These are phyloP conservation scores for Trichoderma asperellum DNA, from an alignment of 2,329 filamentous ascomycete species.

Conservation along the genomic window DNA sequence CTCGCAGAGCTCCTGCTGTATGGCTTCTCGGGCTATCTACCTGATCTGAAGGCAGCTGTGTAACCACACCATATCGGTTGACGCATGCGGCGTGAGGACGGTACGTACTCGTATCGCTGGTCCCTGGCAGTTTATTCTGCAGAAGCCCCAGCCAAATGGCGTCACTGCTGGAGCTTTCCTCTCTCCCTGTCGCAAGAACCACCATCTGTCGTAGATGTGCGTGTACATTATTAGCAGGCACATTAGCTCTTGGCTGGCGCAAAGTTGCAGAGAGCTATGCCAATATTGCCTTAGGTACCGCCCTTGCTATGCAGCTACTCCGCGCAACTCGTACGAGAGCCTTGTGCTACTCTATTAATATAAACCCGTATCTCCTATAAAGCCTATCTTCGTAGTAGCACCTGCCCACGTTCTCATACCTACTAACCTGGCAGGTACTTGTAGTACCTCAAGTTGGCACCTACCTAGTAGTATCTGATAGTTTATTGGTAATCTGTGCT, in stretches of 20 bases:
- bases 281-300: not conserved
- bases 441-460: too few species aligned
- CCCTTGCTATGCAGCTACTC: not conserved
- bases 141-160: not conserved
- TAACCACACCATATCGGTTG: conserved; percentile 13
- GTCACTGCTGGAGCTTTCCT: conserved; percentile 3
- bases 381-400: not conserved
- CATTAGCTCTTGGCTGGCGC: not conserved
- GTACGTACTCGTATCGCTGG: conserved; percentile 13
- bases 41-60: not conserved
- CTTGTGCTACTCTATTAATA: not conserved
- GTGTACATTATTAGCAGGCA: not conserved
- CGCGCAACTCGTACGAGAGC: conserved; percentile 10
- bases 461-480: not conserved
- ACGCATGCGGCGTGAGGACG: conserved; percentile 17
- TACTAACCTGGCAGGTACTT: not conserved
- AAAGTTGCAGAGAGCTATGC: not conserved
- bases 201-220: not conserved
- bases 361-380: not conserved
- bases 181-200: not conserved
- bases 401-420: not conserved
- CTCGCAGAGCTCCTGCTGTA: not conserved
- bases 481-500: not conserved
- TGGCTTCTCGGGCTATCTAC: not conserved
- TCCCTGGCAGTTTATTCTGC: not conserved